Conservation (phyloP, 352 stramenopile genomes). For the Phytopythium delawarense region DNA sequence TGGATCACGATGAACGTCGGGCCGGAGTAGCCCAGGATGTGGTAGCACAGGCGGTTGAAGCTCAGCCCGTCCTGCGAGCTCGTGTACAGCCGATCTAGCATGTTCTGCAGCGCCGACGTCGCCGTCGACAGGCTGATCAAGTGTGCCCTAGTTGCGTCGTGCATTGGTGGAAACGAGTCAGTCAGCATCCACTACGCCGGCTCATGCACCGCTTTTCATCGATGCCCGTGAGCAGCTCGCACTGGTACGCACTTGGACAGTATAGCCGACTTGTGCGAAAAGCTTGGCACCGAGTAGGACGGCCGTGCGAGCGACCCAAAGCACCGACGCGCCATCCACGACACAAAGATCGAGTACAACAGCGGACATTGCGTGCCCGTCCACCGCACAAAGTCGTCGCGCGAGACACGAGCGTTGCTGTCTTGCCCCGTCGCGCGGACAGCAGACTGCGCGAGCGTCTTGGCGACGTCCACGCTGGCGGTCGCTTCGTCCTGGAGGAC, state of each 20-base stretch:
- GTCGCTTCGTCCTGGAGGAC: constrained; percentile 20
- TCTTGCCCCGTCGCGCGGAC: constrained; percentile 16
- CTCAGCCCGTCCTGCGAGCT: constrained; percentile 76
- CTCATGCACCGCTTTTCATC: background rate
- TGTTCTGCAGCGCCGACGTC: constrained; percentile 50
- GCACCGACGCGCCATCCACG: constrained; percentile 58
- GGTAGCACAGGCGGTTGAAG: constrained; percentile 80
- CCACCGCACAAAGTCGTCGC: constrained; percentile 67
- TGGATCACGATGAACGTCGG: constrained; percentile 68
- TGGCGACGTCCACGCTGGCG: constrained; percentile 26
- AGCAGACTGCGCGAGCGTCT: constrained; percentile 37
- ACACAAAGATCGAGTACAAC: constrained; percentile 71
- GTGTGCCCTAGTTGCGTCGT: constrained; percentile 39
- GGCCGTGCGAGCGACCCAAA: constrained; percentile 44
- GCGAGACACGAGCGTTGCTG: constrained; percentile 7
- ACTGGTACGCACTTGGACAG: constrained; percentile 43
- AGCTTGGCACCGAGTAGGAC: constrained; percentile 40
- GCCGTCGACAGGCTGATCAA: constrained; percentile 58
- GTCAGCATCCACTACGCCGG: background rate
- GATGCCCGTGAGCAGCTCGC: background rate
- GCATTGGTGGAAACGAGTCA: background rate
- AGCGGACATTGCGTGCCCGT: constrained; percentile 55
- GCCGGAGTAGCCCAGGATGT: constrained; percentile 75
- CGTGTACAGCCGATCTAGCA: constrained; percentile 70
- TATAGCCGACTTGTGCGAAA: constrained; percentile 68